Evolutionary conservation across 805 yeast species (phyloP).

Genomic region (Kodamaea hsintzibuensis): DNA sequence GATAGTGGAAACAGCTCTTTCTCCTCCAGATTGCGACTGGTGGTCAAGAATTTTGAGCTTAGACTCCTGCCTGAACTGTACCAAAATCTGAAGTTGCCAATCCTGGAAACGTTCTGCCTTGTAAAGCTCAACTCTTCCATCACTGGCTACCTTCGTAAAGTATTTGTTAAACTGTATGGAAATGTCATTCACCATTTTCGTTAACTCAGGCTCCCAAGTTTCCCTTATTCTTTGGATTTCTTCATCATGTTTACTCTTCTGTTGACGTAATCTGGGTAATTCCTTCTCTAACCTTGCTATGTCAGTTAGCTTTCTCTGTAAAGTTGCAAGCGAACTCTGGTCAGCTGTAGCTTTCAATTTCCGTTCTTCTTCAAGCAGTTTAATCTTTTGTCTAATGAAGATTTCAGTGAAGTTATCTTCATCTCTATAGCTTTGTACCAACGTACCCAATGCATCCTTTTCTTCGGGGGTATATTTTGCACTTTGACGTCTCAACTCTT

Average conservation of each 20-base stretch:
- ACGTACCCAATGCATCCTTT: slow-evolving; percentile 36
- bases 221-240: slow-evolving; percentile 40
- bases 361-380: slow-evolving; percentile 48
- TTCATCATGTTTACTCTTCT: slow-evolving; percentile 28
- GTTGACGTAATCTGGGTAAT: slow-evolving; percentile 36
- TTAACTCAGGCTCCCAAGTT: slow-evolving; percentile 65
- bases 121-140: slow-evolving; percentile 73
- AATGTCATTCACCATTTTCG: slow-evolving; percentile 51
- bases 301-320: slow-evolving; percentile 37
- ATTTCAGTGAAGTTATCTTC: slow-evolving; percentile 38
- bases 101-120: slow-evolving; percentile 56
- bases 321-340: slow-evolving; percentile 37
- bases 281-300: slow-evolving; percentile 33
- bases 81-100: slow-evolving; percentile 84
- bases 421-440: slow-evolving; percentile 40
- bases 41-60: slow-evolving; percentile 71
- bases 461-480: slow-evolving; percentile 39
- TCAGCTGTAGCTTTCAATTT: slow-evolving; percentile 39
- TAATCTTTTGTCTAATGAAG: slow-evolving; percentile 40
- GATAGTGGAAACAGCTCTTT: slow-evolving; percentile 92
- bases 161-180: slow-evolving; percentile 65
- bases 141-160: slow-evolving; percentile 77
- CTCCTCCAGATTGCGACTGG: slow-evolving; percentile 97
- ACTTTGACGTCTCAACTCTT: slow-evolving; percentile 36
- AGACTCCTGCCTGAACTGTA: slow-evolving; percentile 79